phyloP scores from a whole-genome alignment of 1,139 yeast species.

The Diutina scorzettiae region DNA sequence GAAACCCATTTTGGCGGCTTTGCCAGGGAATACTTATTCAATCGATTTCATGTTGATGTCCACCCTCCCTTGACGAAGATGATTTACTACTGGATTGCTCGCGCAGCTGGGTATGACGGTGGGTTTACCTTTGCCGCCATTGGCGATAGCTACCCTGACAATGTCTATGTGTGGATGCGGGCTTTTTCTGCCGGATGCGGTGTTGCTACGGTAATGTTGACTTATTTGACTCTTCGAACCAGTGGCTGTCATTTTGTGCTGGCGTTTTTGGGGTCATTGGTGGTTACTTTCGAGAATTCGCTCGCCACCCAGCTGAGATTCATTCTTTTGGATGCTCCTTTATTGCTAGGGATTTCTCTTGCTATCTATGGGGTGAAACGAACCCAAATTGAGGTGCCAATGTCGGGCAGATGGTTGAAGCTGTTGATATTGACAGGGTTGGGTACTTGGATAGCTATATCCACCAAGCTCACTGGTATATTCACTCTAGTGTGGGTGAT shows the following conservation, averaged over 20 bases:
- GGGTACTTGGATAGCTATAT: conserved; percentile 38
- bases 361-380: conserved; percentile 33
- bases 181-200: conserved; percentile 28
- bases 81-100: conserved; percentile 32
- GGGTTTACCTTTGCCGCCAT: conserved; percentile 19
- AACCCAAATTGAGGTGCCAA: conserved; percentile 23
- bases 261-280: conserved; percentile 30
- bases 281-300: conserved; percentile 44
- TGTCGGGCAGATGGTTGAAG: conserved; percentile 33
- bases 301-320: conserved; percentile 37
- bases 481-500: conserved; percentile 42
- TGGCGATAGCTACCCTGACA: conserved; percentile 21
- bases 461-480: conserved; percentile 45
- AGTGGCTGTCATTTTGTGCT: conserved; percentile 31
- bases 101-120: conserved; percentile 34
- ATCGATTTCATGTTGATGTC: conserved; percentile 48
- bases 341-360: conserved; percentile 33
- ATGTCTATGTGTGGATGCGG: conserved; percentile 23
- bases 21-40: conserved; percentile 37
- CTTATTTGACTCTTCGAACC: conserved; percentile 38
- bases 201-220: conserved; percentile 27
- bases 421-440: conserved; percentile 33
- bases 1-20: conserved; percentile 28
- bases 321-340: conserved; percentile 39
- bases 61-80: conserved; percentile 54